Evolutionary conservation across 1,139 yeast species (phyloP), one percentile per base, ranked within the genome.

Genomic region (Candida sp.): DNA sequence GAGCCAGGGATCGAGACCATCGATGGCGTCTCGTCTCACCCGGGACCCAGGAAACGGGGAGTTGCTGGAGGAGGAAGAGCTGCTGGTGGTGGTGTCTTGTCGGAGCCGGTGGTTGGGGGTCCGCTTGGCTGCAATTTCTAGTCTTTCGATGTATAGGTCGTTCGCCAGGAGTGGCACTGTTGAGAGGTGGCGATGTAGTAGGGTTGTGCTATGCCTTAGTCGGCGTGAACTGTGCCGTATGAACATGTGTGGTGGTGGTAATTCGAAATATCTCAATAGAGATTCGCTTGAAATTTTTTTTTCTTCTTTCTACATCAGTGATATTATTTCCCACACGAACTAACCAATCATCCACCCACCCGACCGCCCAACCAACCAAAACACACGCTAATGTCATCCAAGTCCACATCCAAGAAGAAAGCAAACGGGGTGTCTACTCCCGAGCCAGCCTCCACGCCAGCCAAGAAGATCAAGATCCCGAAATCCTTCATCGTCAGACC

Each of bases 401-500:
- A 72, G 55, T 46, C 65, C 1, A 37, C 63, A 7, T 52, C 67
- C 12, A 68, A 66, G 58, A 71, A 70, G 62, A 67, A 65, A 54
- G 44, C 65, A 28, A 41, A 60, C 3, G 50, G 65, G 4, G 52
- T 42, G 7, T 27, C 54, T 3, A 49, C 69, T 3, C 50, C 67
- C 4, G 57, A 54, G 3, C 42, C 55, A 8, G 51, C 65, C 0
- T 50, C 58, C 1, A 49, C 63, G 2, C 59, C 70, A n/a, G 54
- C 63, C 3, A 78, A 77, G 56, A 82, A 80, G 59, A 49, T 75
- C 30, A 81, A 80, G 58, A 44, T 75, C 1, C 84, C 85, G 3
- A 73, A 74, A 47, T 63, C 70, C 22, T 83, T 75, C 61, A 85
- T 89, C 17, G 80, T 84, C 2, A 73, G 96, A 52, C 94, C 96